phyloP scores from a whole-genome alignment of 768 basidiomycete genomes.

The Lentinus brumalis region DNA sequence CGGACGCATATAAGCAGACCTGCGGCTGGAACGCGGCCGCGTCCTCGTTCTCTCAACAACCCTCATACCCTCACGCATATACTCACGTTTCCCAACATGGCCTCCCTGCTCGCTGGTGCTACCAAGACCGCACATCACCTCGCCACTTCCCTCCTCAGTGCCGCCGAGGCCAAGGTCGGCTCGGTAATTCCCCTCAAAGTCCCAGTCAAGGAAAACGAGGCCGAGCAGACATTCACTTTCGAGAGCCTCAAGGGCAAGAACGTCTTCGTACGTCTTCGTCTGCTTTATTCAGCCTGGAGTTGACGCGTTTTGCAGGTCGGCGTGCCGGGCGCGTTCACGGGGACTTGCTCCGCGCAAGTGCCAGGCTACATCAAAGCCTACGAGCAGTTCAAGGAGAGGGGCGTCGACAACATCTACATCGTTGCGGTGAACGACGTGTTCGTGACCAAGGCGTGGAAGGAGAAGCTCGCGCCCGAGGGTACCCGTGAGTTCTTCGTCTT shows the following conservation, averaged over 20 bases:
- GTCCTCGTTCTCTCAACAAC: too few relatives aligned
- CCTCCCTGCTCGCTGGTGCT: conserved; percentile 47
- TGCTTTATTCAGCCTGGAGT: background rate
- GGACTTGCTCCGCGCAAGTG: conserved; percentile 66
- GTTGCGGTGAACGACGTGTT: conserved; percentile 81
- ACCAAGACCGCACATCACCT: conserved; percentile 58
- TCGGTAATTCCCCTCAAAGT: conserved; percentile 47
- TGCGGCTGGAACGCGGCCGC: background rate
- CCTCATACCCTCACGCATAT: too few relatives aligned
- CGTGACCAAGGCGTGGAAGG: conserved; percentile 72
- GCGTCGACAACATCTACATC: conserved; percentile 68
- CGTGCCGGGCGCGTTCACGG: conserved; percentile 79
- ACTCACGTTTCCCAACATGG: conserved; percentile 35
- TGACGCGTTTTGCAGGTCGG: conserved; percentile 49
- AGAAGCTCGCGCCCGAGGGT: conserved; percentile 55
- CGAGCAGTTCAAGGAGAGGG: conserved; percentile 75
- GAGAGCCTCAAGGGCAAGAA: conserved; percentile 57
- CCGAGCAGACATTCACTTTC: conserved; percentile 44
- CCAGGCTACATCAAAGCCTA: conserved; percentile 64
- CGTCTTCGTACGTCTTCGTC: conserved; percentile 51
- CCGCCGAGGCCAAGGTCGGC: conserved; percentile 50
- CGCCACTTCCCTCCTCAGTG: conserved; percentile 49
- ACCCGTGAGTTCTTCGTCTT: conserved; percentile 44
- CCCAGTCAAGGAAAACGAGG: conserved; percentile 60
- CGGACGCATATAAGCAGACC: background rate